Base-by-base conservation (phyloP, 2,329 filamentous ascomycete genomes). In the Colletotrichum gloeosporioides region DNA sequence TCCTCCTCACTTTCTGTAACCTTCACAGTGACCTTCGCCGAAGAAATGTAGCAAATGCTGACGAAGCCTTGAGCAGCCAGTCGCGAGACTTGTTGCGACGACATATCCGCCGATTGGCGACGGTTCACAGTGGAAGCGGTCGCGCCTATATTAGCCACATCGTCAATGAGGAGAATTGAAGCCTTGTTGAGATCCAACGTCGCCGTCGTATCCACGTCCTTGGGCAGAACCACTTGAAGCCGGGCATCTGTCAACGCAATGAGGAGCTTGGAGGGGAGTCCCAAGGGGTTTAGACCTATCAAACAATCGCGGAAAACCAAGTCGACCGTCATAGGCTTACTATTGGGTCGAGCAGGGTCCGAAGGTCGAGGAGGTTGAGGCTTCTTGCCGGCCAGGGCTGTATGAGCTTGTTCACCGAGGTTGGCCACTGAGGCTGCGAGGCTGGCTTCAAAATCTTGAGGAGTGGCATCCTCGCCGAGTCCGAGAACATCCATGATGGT, bases 41-140 rank as follows among this genome's bases (percentile, higher is more conserved):
- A 93, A 22, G 96, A 98, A 61, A 98, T 94, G 65, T 95, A 95
- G 80, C 95, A 96, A 39, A 99, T 92, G 59, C 95, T 93, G 8
- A 98, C 95, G 81, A 93, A 99, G 1, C 97, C 97, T 79, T 90
- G 88, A 8, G 90, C 86, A 70, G 92, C 91, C 71, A 93, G 84
- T 53, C 90, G 88, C 4, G 86, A 82, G n/a, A 92, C 87, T 79
- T 92, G 90, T 7, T 86, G 85, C 4, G 88, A 89, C 13, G 86
- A 84, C 8, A 85, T 83, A 49, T 83, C 84, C 31, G 84, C 85
- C 4, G 83, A 80, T 22, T 84, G 83, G 67, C 71, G 73, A 31
- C 74, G 70, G 15, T 77, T 75, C 49, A 75, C 62, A 29, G 53
- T 73, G n/a, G 66, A 62, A 8, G 70, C n/a, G 27, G 29, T 73